Evolutionary conservation across 257 asterid genomes (phyloP), one percentile per base, ranked within the genome.

Genomic region (Solanum ahanhuiri): DNA sequence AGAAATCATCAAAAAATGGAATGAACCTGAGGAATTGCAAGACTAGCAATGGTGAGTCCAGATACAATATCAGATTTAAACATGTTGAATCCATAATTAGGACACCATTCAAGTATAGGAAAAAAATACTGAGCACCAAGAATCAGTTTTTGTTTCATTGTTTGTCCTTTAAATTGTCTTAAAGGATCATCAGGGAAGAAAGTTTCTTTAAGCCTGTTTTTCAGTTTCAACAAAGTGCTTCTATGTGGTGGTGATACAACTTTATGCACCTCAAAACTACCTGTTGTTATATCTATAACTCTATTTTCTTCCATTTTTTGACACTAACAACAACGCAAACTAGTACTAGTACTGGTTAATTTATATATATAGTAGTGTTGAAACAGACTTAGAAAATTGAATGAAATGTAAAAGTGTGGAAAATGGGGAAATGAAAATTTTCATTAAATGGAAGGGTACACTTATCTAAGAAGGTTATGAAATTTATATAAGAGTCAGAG

Each of bases 11-110:
- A 15, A 30, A 7, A n/a, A 39, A 37, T 81, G 7, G 1, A 4
- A 31, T 8, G 28, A 25, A 92, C 96, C 95, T 95, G 98, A 88
- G 98, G 98, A 28, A 95, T 95, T 89, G 98, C 98, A 70, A 95
- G 95, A 87, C 98, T 94, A 20, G 98, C 98, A 87, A 95, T 95
- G 88, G 98, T 95, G 93, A 95, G 98, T 18, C 98, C 98, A 85
- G 98, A 92, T 43, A 95, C 92, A 82, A 95, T 81, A 89, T 95
- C 98, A 43, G 98, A 94, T 92, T 95, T 95, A 87, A 95, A 89
- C 83, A 93, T 89, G 4, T 64, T 72, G 87, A 95, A 89, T 23
- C 20, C 90, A 51, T 95, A 95, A 7, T 90, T 87, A 10, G 98
- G 97, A 63, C 93, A 97, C 98, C 98, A 95, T 30, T 95, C 90